Base-by-base conservation (phyloP, 352 stramenopile genomes). In the Globisporangium heterothallicum region DNA sequence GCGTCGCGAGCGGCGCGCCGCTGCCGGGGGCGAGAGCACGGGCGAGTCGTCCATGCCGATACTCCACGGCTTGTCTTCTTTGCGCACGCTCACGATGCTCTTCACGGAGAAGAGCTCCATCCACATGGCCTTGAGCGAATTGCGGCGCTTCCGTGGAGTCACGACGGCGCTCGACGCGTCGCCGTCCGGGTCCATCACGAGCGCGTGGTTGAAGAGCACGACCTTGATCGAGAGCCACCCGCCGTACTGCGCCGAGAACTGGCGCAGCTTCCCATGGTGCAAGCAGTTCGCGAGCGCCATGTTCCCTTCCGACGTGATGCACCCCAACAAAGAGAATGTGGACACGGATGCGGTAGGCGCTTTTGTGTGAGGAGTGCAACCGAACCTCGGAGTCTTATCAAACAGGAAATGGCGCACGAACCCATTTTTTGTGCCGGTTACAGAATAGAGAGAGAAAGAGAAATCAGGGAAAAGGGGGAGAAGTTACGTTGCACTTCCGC, bases 201-300 rank as follows among this genome's bases (percentile, higher is more conserved):
- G 66, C 48, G 68, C 71, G 30, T 73, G 71, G 34, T 49, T 49
- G 48, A 78, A 77, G 32, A 81, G 61, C 42, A 73, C 62, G 48
- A 78, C 57, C 44, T 70, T 64, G 44, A 81, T 65, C 49, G 46
- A 34, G 40, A 81, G 50, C 71, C 71, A 81, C 56, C 68, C 71
- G 43, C 65, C 71, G 60, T 74, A 81, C 50, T 78, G 68, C 35
- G 68, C 63, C 41, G 65, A 78, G 59, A 70, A 81, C 61, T 81
- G 71, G 30, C 68, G 69, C 59, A 81, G 42, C 12, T 60, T 56
- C 10, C 68, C 71, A 41, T 66, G 66, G 41, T 63, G 65, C 35
- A 81, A 56, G 29, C 68, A 75, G 41, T 78, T 72, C n/a, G 56
- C 53, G 43, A 53, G 38, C 50, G 42, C 51, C 50, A 56, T 64